A percentile compares a stretch with the other conserved stretches of the same genome.
These are phyloP conservation scores for Paulownia fortunei DNA, from an alignment of 257 asterid genomes.

Conservation along the genomic window DNA sequence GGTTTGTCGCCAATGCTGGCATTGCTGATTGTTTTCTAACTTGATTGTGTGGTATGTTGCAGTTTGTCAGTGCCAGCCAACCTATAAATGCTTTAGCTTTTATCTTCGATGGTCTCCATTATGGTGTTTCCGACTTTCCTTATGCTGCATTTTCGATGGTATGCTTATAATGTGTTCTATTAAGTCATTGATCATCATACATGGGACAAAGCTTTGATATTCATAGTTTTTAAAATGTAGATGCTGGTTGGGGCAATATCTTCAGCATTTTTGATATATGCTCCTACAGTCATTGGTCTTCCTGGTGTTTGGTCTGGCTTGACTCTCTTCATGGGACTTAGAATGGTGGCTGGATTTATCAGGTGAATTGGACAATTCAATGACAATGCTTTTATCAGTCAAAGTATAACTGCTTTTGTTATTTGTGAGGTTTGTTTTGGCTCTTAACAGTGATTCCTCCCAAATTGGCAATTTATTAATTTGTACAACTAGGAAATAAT, in stretches of 20 bases:
- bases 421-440: background rate
- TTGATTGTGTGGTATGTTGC: conserved; percentile 42
- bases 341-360: conserved; percentile 79
- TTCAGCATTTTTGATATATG: conserved; percentile 68
- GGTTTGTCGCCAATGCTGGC: background rate
- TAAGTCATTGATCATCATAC: conserved; percentile 15
- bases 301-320: conserved; percentile 93
- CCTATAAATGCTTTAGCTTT: conserved; percentile 89
- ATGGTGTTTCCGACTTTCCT: conserved; percentile 89
- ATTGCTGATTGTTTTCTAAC: conserved; percentile 16
- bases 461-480: background rate
- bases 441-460: background rate
- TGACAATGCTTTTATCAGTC: background rate
- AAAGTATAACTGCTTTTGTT: background rate
- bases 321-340: conserved; percentile 83
- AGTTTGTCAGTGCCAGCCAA: conserved; percentile 93
- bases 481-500: background rate
- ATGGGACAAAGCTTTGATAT: conserved; percentile 5
- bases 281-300: conserved; percentile 73
- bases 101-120: conserved; percentile 83
- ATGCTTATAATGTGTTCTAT: conserved; percentile 10
- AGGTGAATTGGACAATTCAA: conserved; percentile 50
- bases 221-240: conserved; percentile 47
- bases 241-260: conserved; percentile 85
- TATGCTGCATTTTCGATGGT: conserved; percentile 93